Evolutionary conservation across 805 yeast species (phyloP).

Genomic region (Saturnispora diversa): DNA sequence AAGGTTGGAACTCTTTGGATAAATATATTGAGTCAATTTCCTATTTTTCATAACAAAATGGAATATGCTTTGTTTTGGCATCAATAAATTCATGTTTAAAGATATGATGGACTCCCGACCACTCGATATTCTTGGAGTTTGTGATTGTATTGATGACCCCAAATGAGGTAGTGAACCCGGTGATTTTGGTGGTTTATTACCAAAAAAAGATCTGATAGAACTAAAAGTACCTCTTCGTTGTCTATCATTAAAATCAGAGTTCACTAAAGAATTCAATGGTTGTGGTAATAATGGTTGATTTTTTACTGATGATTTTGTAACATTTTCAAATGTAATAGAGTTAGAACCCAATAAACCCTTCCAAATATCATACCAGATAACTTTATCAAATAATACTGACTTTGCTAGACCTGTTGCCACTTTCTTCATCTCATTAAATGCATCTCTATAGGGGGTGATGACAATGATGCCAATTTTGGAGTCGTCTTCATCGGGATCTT

Average conservation of each 20-base stretch:
- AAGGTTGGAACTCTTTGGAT: slow-evolving; percentile 19
- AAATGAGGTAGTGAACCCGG: slow-evolving; percentile 24
- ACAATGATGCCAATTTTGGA: slow-evolving; percentile 36
- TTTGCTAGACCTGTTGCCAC: slow-evolving; percentile 46
- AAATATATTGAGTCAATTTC: slow-evolving; percentile 48
- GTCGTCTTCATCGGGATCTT: slow-evolving; percentile 15
- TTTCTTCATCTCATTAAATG: slow-evolving; percentile 68
- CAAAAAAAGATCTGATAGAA: slow-evolving; percentile 3
- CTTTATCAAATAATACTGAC: slow-evolving; percentile 32
- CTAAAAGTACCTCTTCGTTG: slow-evolving; percentile 5
- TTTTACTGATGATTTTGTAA: neutral
- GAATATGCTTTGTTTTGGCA: slow-evolving; percentile 1
- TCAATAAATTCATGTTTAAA: neutral
- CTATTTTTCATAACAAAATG: slow-evolving; percentile 80
- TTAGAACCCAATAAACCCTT: slow-evolving; percentile 10
- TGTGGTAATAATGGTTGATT: neutral
- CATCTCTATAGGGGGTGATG: slow-evolving; percentile 65
- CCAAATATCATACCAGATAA: slow-evolving; percentile 14
- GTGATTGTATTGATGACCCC: slow-evolving; percentile 28
- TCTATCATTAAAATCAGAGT: neutral
- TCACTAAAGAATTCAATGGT: neutral
- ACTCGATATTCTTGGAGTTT: slow-evolving; percentile 36
- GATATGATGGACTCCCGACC: slow-evolving; percentile 5
- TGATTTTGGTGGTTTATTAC: slow-evolving; percentile 1
- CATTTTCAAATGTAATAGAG: slow-evolving; percentile 9